phyloP scores from a whole-genome alignment of 306 rosid genomes.

The Fragaria vesca region DNA sequence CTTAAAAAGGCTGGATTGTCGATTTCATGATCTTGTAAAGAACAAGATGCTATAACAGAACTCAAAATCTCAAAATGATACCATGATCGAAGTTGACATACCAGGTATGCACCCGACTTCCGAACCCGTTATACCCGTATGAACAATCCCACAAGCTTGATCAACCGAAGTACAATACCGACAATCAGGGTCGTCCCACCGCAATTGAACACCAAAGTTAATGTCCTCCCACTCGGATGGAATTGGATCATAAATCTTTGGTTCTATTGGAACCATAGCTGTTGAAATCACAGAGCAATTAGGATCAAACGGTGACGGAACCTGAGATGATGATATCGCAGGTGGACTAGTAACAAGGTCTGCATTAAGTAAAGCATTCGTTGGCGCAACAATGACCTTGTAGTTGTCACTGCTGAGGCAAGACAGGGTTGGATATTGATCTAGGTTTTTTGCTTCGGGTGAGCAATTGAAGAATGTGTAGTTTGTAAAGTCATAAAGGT shows the following conservation, averaged over 20 bases:
- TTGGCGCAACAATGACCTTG: conserved; percentile 6
- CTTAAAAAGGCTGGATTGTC: not conserved
- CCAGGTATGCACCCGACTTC: not conserved
- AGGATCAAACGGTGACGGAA: not conserved
- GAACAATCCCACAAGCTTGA: not conserved
- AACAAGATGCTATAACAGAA: not conserved
- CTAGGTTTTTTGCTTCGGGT: not conserved
- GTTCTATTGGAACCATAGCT: conserved; percentile 28
- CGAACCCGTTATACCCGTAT: not conserved
- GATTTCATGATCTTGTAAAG: not conserved
- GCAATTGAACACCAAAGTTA: conserved; percentile 21
- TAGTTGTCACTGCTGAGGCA: conserved; percentile 31
- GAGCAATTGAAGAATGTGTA: conserved; percentile 45
- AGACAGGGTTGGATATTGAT: not conserved
- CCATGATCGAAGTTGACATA: not conserved
- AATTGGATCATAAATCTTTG: not conserved
- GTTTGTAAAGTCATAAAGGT: not conserved
- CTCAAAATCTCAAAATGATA: not conserved
- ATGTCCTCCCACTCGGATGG: not conserved
- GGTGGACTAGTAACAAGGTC: not conserved
- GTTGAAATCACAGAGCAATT: conserved; percentile 32
- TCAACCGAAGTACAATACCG: conserved; percentile 13
- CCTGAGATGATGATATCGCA: not conserved
- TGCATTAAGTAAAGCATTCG: not conserved
- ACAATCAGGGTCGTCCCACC: conserved; percentile 42